These are phyloP conservation scores for Alternaria angustiovoidea DNA, from an alignment of 2,329 filamentous ascomycete species.

Conservation along the genomic window DNA sequence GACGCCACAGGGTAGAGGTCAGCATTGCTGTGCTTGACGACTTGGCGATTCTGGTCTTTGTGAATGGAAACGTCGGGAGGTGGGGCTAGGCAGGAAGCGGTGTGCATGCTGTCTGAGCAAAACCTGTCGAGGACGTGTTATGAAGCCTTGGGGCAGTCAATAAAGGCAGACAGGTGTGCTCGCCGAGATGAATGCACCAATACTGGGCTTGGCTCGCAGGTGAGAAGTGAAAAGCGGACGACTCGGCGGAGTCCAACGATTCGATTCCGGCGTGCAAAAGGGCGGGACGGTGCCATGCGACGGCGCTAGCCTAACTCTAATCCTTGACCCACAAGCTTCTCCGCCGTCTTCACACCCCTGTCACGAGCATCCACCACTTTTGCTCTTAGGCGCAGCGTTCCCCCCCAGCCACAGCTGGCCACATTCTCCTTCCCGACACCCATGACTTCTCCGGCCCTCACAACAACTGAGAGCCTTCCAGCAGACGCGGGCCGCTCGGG, in stretches of 20 bases:
- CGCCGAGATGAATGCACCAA: slow-evolving; percentile 13
- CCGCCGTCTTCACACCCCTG: slow-evolving; percentile 37
- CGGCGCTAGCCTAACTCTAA: slow-evolving; percentile 44
- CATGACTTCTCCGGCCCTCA: slow-evolving; percentile 49
- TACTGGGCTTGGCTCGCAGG: slow-evolving; percentile 18
- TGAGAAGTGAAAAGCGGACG: slow-evolving; percentile 32
- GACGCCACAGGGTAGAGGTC: slow-evolving; percentile 46
- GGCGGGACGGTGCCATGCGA: slow-evolving; percentile 41
- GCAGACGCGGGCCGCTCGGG: slow-evolving; percentile 37
- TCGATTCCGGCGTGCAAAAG: slow-evolving; percentile 37
- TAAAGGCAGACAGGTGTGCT: slow-evolving; percentile 1
- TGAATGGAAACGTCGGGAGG: background rate
- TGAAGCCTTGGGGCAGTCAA: slow-evolving; percentile 1
- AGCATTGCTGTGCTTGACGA: slow-evolving; percentile 37
- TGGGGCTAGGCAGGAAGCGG: slow-evolving; percentile 7
- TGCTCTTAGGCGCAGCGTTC: slow-evolving; percentile 42
- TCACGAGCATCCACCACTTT: slow-evolving; percentile 35
- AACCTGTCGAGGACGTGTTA: background rate
- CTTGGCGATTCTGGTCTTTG: slow-evolving; percentile 31
- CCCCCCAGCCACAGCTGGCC: slow-evolving; percentile 38
- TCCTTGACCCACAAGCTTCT: slow-evolving; percentile 40
- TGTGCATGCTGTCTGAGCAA: slow-evolving; percentile 1
- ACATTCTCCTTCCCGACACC: slow-evolving; percentile 39
- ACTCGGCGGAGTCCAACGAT: slow-evolving; percentile 39
- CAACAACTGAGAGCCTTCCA: slow-evolving; percentile 42